Conservation (phyloP, 176 grass and related monocot genomes). For the Oryza coarctata region DNA sequence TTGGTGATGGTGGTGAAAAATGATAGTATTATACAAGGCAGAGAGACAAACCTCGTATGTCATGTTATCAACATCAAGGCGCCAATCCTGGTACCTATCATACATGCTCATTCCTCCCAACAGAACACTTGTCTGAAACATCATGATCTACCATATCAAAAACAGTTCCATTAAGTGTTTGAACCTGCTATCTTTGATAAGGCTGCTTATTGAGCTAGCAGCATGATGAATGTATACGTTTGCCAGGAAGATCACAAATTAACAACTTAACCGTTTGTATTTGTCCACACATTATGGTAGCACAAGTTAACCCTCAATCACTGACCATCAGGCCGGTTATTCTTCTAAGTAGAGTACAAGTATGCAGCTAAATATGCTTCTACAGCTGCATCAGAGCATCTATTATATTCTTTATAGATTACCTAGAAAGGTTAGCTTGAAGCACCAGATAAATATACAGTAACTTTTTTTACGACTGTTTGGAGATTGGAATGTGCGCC, state of each 20-base stretch:
- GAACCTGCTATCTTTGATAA: neutral
- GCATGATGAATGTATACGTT: neutral
- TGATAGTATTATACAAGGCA: neutral
- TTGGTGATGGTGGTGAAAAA: neutral
- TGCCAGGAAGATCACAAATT: neutral
- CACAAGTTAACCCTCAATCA: neutral
- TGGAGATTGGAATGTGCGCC: neutral
- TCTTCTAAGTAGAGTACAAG: neutral
- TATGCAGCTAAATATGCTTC: neutral
- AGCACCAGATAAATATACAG: neutral
- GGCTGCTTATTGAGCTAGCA: neutral
- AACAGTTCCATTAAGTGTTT: neutral
- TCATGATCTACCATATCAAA: conserved; percentile 69
- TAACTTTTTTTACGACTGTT: neutral
- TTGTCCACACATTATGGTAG: neutral
- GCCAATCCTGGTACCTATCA: conserved; percentile 81
- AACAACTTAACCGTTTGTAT: neutral
- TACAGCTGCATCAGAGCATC: neutral
- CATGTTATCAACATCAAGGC: conserved; percentile 93
- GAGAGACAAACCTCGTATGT: conserved; percentile 68
- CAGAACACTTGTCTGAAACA: conserved; percentile 90
- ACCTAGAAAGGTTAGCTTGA: neutral
- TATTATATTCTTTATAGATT: neutral
- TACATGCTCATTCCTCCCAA: conserved; percentile 76
- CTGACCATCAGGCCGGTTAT: neutral